Evolutionary conservation across 257 asterid genomes (phyloP).

Genomic region (Forsythia viridissima): DNA sequence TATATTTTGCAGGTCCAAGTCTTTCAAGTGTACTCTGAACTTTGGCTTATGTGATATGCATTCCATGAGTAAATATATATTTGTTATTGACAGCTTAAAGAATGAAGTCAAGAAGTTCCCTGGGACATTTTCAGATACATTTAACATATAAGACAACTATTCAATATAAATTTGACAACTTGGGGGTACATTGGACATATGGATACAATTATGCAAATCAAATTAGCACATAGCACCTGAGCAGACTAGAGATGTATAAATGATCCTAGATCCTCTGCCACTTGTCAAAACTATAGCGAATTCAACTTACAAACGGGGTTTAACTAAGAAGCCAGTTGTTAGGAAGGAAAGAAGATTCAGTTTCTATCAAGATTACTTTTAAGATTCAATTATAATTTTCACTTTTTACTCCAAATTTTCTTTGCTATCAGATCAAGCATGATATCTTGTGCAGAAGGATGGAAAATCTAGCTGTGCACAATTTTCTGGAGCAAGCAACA

Average conservation of each 20-base stretch:
- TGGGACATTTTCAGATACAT: neutral
- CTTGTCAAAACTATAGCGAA: too few relatives aligned
- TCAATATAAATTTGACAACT: neutral
- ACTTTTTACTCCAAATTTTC: too few relatives aligned
- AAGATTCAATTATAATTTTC: too few relatives aligned
- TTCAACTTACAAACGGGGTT: too few relatives aligned
- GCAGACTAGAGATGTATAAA: too few relatives aligned
- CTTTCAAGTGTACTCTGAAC: neutral
- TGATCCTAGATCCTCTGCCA: too few relatives aligned
- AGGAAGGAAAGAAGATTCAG: too few relatives aligned
- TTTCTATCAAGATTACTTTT: too few relatives aligned
- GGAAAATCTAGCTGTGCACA: too few relatives aligned
- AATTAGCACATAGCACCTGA: neutral
- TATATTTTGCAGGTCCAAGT: neutral
- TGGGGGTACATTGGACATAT: neutral
- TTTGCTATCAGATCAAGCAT: too few relatives aligned
- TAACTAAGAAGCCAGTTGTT: too few relatives aligned
- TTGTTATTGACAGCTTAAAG: neutral
- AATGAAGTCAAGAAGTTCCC: neutral
- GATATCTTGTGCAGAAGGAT: too few relatives aligned
- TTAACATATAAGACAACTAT: neutral
- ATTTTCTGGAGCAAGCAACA: neutral
- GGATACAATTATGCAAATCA: neutral
- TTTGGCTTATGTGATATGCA: neutral
- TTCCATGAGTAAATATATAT: neutral